Evolutionary conservation across 768 basidiomycete genomes (phyloP).

Genomic region (Psilocybe subaeruginosa): DNA sequence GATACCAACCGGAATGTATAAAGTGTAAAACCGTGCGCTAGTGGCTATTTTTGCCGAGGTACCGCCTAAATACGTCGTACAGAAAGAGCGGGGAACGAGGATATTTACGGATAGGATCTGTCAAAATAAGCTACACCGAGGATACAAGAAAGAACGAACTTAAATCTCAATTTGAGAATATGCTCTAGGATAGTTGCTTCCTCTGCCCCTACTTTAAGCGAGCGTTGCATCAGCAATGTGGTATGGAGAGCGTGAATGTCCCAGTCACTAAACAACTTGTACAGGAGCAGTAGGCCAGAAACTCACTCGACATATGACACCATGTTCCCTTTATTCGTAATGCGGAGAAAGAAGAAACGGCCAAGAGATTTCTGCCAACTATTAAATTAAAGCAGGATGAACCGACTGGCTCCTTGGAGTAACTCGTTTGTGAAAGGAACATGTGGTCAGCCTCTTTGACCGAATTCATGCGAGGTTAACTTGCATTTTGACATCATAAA

Average conservation of each 20-base stretch:
- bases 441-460: not conserved
- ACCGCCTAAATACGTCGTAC: slow-evolving; percentile 5
- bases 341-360: not conserved
- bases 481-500: not conserved
- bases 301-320: not conserved
- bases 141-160: too few relatives aligned
- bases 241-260: too few relatives aligned
- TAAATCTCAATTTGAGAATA: too few relatives aligned
- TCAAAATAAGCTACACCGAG: too few relatives aligned
- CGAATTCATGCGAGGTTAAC: not conserved
- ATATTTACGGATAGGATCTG: too few relatives aligned
- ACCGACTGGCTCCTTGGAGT: not conserved
- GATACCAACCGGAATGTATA: not conserved
- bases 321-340: not conserved
- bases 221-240: too few relatives aligned
- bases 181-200: too few relatives aligned
- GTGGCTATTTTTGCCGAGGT: slow-evolving; percentile 10
- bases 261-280: too few relatives aligned
- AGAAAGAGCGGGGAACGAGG: too few relatives aligned
- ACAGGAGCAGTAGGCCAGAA: too few relatives aligned
- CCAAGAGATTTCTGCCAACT: not conserved
- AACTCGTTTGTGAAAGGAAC: not conserved
- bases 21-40: not conserved
- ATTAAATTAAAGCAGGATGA: not conserved
- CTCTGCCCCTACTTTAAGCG: too few relatives aligned